Evolutionary conservation across 495 filamentous ascomycete species (phyloP).

Genomic region (Aspergillus asperescens): DNA sequence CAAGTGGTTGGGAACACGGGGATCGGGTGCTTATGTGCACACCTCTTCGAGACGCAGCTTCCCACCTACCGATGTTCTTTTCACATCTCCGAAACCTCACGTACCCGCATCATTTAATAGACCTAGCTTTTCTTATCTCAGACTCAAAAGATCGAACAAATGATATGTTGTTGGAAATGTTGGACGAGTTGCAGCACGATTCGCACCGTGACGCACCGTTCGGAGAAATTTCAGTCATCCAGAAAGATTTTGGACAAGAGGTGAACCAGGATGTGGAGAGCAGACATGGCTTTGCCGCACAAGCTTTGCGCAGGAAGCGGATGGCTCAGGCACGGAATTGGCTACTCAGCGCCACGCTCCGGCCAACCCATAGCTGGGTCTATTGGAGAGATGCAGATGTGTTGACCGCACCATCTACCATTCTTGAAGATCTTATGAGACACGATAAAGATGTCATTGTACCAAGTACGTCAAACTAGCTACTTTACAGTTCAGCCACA

Average conservation of each 20-base stretch:
- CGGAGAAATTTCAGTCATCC: conserved; percentile 94
- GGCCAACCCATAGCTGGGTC: conserved; percentile 97
- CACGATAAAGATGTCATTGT: conserved; percentile 99
- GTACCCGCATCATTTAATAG: conserved; percentile 94
- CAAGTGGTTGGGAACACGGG: conserved; percentile 87
- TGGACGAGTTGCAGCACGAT: conserved; percentile 76
- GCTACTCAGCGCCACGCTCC: conserved; percentile 86
- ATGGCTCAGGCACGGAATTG: conserved; percentile 99
- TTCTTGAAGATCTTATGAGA: conserved; percentile 96
- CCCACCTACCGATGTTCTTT: conserved; percentile 98
- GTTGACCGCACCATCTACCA: conserved; percentile 91
- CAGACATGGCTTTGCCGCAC: conserved; percentile 94
- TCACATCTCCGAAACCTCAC: conserved; percentile 92
- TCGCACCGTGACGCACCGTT: conserved; percentile 73
- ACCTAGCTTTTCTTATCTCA: conserved; percentile 94
- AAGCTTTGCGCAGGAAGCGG: conserved; percentile 85
- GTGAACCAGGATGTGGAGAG: conserved; percentile 98
- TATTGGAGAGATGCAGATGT: conserved; percentile 99
- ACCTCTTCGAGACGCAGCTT: conserved; percentile 86
- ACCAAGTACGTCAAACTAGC: conserved; percentile 68
- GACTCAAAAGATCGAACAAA: conserved; percentile 94
- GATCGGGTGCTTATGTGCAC: conserved; percentile 95
- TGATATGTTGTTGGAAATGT: conserved; percentile 62
- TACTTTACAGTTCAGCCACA: not conserved
- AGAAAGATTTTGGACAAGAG: conserved; percentile 98